These are phyloP conservation scores for Diplodia mutila DNA, from an alignment of 2,329 filamentous ascomycete species.

Conservation along the genomic window DNA sequence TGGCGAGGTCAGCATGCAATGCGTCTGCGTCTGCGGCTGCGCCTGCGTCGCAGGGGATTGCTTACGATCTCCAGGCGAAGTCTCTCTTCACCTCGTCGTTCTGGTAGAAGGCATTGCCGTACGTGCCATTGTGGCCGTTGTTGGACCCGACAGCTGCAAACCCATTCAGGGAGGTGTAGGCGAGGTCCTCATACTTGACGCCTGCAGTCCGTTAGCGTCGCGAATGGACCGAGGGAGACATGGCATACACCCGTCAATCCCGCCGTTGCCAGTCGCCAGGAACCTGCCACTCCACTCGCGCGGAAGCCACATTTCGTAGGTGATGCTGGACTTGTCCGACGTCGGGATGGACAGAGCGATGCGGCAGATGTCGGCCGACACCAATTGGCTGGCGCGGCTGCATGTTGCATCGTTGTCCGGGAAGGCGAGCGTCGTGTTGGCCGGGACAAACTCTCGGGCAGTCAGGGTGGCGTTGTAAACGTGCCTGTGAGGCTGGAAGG, in stretches of 20 bases:
- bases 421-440: slow-evolving; percentile 40
- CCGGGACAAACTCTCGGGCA: slow-evolving; percentile 37
- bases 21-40: too few species aligned
- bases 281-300: slow-evolving; percentile 46
- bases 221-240: background rate
- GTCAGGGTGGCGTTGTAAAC: slow-evolving; percentile 8
- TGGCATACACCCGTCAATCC: slow-evolving; percentile 42
- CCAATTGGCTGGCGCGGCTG: slow-evolving; percentile 40
- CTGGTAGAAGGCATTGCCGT: slow-evolving; percentile 50
- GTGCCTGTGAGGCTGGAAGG: slow-evolving; percentile 12
- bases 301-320: slow-evolving; percentile 52
- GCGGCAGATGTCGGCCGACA: slow-evolving; percentile 47
- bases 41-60: background rate
- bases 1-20: background rate
- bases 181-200: slow-evolving; percentile 42
- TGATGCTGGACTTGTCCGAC: slow-evolving; percentile 44
- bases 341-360: slow-evolving; percentile 49
- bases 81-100: slow-evolving; percentile 50
- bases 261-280: slow-evolving; percentile 47
- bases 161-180: slow-evolving; percentile 43
- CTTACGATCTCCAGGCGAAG: slow-evolving; percentile 50
- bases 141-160: slow-evolving; percentile 48
- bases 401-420: slow-evolving; percentile 20
- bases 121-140: slow-evolving; percentile 49
- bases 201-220: background rate